Evolutionary conservation across 129 eudicot species (phyloP), one percentile per base, ranked within the genome.

Genomic region (Lactuca saligna): DNA sequence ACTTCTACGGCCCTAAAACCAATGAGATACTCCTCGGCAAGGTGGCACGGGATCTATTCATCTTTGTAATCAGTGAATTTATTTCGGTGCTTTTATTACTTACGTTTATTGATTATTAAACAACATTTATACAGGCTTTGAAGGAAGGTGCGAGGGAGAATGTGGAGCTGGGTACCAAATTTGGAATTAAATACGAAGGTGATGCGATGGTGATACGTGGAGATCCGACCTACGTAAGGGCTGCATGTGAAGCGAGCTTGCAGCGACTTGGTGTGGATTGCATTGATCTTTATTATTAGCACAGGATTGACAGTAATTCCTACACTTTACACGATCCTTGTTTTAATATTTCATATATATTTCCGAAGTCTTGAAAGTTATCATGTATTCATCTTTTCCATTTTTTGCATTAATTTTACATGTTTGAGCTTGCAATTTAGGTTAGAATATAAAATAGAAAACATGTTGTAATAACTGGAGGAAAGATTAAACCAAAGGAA

Each of bases 1-100:
- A 84, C 17, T 2, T 73, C n/a, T 84, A 84, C 68, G 86, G 86
- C n/a, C 86, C 89, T 62, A 46, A 80, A 65, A 78, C 83, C 81
- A 81, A 77, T 48, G 85, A 84, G 35, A 64, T 77, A 57, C 83
- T 84, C 16, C 63, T 84, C 41, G 85, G 76, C 72, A 80, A 84
- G 81, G 88, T 73, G 49, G 3, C 33, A 20, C 20, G 20, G 20
- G 20, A 20, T 31, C 4, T 38, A 29, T 13, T 37, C 20, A 17
- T 11, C 53, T 39, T 15, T 42, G 8, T 35, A 46, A 25, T 9
- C 3, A 7, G 3, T 56, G 29, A 69, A 56, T 3, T 68, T 71
- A 20, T 20, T 20, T 34, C 5, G 9, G 8, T 63, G 15, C 15
- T n/a, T 9, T 66, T 32, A 14, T 5, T 34, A 13, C 8, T 7